These are phyloP conservation scores for Nakaseomyces sp. DNA, from an alignment of 1,139 yeast species.

Conservation along the genomic window DNA sequence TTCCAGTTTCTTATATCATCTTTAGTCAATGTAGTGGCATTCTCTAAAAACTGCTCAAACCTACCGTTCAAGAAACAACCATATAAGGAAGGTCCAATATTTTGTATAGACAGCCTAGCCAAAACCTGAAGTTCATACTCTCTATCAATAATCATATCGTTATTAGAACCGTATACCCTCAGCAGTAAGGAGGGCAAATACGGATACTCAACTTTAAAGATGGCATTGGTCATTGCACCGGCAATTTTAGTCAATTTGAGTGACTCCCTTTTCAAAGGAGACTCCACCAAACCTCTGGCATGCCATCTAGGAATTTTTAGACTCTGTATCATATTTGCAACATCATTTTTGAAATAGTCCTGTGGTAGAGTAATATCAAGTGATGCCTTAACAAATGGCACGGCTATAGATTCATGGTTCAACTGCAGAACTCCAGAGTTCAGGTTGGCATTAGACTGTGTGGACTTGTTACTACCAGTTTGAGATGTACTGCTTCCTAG, in stretches of 20 bases:
- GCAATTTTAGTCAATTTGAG: conserved; percentile 53
- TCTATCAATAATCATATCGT: conserved; percentile 78
- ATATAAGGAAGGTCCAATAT: conserved; percentile 79
- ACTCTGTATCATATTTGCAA: conserved; percentile 54
- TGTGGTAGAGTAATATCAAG: conserved; percentile 68
- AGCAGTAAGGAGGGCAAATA: conserved; percentile 44
- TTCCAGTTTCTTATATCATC: conserved; percentile 66
- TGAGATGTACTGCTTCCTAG: background rate
- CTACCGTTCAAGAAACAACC: conserved; percentile 84
- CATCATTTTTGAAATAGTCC: conserved; percentile 79
- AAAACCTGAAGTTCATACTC: conserved; percentile 67
- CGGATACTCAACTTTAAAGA: conserved; percentile 52
- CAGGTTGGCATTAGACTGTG: conserved; percentile 1
- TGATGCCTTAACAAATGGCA: conserved; percentile 32
- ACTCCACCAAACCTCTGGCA: conserved; percentile 19
- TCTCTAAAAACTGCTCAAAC: conserved; percentile 63
- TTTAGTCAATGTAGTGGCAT: conserved; percentile 55
- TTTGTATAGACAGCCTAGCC: conserved; percentile 61
- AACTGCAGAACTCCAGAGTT: background rate
- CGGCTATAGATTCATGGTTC: conserved; percentile 21
- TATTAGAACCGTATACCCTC: conserved; percentile 87
- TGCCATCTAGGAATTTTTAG: conserved; percentile 76
- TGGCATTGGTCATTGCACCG: conserved; percentile 90
- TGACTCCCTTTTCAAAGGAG: conserved; percentile 20
- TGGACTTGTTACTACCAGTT: background rate